These are phyloP conservation scores for Suillus sp. DNA, from an alignment of 768 basidiomycete species.

Conservation along the genomic window DNA sequence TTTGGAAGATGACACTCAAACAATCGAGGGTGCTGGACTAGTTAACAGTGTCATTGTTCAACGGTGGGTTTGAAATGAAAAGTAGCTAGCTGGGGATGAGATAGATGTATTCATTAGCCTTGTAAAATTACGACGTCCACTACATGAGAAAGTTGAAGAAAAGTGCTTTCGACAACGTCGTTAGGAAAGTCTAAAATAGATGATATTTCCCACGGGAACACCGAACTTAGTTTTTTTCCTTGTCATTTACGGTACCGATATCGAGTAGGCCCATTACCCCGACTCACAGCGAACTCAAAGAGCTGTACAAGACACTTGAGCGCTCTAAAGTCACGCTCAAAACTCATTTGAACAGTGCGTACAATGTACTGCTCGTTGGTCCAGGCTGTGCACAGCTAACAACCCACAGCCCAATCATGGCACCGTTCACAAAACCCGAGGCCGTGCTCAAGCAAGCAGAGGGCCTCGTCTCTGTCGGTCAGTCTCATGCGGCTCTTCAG, in stretches of 20 bases:
- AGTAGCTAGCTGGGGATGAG: neutral
- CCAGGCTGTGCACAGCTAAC: neutral
- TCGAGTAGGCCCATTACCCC: slow-evolving; percentile 4
- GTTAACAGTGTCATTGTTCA: slow-evolving; percentile 86
- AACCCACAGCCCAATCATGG: slow-evolving; percentile 51
- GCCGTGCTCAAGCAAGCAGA: slow-evolving; percentile 92
- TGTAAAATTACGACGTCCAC: slow-evolving; percentile 9
- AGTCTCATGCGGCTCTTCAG: slow-evolving; percentile 87
- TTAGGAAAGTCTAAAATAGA: neutral
- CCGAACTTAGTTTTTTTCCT: slow-evolving; percentile 17
- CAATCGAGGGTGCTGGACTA: slow-evolving; percentile 73
- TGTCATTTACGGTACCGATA: slow-evolving; percentile 8
- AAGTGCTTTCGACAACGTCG: neutral
- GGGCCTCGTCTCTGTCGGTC: slow-evolving; percentile 89
- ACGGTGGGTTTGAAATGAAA: slow-evolving; percentile 54
- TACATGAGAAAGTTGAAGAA: neutral
- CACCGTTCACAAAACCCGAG: slow-evolving; percentile 89
- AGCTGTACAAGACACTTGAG: slow-evolving; percentile 4
- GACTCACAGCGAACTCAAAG: slow-evolving; percentile 10
- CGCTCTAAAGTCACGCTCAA: neutral
- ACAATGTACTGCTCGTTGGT: too few species aligned
- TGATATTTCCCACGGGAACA: slow-evolving; percentile 6
- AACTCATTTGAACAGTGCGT: neutral
- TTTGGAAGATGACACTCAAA: slow-evolving; percentile 63
- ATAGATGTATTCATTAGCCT: slow-evolving; percentile 4